These are phyloP conservation scores for Colletotrichum cuscutae DNA, from an alignment of 2,329 filamentous ascomycete genomes.

Conservation along the genomic window DNA sequence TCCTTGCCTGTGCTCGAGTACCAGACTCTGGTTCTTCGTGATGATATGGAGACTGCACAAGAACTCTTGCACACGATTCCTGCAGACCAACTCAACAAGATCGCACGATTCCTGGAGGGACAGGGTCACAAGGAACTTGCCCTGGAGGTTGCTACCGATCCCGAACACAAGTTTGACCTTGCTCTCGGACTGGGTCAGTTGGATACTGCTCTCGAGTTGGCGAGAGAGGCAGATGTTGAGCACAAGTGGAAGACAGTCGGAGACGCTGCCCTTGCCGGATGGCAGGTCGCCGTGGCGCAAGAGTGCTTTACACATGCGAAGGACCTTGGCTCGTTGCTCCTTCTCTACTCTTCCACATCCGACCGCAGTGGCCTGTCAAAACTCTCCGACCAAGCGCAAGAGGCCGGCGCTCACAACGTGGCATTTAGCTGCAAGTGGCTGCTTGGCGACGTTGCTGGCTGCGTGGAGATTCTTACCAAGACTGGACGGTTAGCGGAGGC, in stretches of 20 bases:
- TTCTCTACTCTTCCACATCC: slow-evolving; percentile 88
- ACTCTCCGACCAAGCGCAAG: slow-evolving; percentile 79
- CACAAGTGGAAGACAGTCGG: slow-evolving; percentile 99
- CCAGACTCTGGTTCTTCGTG: slow-evolving; percentile 93
- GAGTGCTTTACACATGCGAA: slow-evolving; percentile 94
- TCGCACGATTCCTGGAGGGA: slow-evolving; percentile 95
- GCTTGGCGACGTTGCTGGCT: slow-evolving; percentile 82
- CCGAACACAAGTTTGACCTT: slow-evolving; percentile 96
- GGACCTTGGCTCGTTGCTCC: slow-evolving; percentile 87
- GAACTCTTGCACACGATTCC: slow-evolving; percentile 88
- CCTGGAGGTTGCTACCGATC: slow-evolving; percentile 91
- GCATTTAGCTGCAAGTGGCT: slow-evolving; percentile 93
- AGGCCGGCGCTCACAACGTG: slow-evolving; percentile 86
- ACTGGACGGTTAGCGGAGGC: slow-evolving; percentile 87
- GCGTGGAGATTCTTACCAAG: slow-evolving; percentile 80
- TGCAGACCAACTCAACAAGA: slow-evolving; percentile 96
- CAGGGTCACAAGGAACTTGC: slow-evolving; percentile 97
- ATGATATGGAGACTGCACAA: slow-evolving; percentile 90
- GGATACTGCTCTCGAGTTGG: slow-evolving; percentile 85
- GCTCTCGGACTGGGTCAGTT: slow-evolving; percentile 85
- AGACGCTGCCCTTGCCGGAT: slow-evolving; percentile 85
- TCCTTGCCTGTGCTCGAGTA: slow-evolving; percentile 96
- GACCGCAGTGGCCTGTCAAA: slow-evolving; percentile 78
- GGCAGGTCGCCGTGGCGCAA: slow-evolving; percentile 88
- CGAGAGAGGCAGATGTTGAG: slow-evolving; percentile 84